Evolutionary conservation across 257 asterid genomes (phyloP).

Genomic region (Solanum tacnaense): DNA sequence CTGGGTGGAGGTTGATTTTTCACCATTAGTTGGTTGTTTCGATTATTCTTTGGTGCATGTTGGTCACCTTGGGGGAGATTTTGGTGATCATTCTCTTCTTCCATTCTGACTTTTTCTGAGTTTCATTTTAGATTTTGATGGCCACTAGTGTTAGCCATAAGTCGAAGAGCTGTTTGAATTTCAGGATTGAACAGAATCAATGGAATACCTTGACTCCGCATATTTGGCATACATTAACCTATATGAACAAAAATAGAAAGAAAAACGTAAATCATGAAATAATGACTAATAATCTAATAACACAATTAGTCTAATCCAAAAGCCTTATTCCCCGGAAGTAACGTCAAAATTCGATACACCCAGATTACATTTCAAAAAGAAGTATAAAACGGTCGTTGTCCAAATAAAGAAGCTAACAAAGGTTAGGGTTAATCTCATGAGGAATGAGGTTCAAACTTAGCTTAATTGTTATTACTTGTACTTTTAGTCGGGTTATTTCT

Average conservation of each 20-base stretch:
- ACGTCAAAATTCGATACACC: background rate
- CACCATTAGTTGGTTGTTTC: background rate
- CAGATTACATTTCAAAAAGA: background rate
- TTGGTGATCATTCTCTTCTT: background rate
- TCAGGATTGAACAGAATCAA: background rate
- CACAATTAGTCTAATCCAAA: background rate
- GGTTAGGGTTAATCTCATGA: background rate
- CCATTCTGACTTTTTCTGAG: background rate
- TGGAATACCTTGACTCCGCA: background rate
- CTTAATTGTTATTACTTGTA: no score
- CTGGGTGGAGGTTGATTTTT: background rate
- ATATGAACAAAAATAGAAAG: no score
- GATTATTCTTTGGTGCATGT: no score
- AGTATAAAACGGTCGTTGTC: background rate
- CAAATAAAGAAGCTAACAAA: background rate
- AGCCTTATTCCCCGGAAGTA: background rate
- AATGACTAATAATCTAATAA: background rate
- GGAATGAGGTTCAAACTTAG: background rate
- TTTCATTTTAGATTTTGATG: background rate
- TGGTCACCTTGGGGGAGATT: background rate
- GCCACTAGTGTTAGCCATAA: background rate
- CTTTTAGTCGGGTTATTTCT: no score
- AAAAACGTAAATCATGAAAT: background rate
- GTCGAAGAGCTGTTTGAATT: background rate
- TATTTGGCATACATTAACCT: background rate